Base-by-base conservation (phyloP, 495 filamentous ascomycete genomes). In the Xylaria longipes region DNA sequence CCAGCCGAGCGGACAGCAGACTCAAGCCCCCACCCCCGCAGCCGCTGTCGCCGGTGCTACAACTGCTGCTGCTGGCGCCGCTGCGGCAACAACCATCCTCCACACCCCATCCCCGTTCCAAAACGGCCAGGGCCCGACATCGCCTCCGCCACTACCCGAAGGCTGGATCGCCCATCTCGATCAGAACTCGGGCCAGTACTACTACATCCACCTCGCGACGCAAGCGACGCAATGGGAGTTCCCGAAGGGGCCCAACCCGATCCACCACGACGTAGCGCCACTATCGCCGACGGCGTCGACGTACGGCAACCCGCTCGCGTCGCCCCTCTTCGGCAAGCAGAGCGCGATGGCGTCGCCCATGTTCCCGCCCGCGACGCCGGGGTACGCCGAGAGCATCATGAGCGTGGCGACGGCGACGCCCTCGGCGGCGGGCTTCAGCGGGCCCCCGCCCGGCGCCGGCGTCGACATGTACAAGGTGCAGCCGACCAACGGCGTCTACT, bases 201-300 rank as follows among this genome's bases (percentile, higher is more conserved):
- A 99, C 78, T 99, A 99, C 78, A 99, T 99, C 72, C 97, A 99
- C 79, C 87, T 99, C 22, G 91, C 96, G 12, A 95, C 96, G 0
- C 96, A 98, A 77, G 93, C 94, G 4, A 99, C 96, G 15, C 96
- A 99, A 79, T 99, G 96, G 96, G 96, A 99, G 74, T 97, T 97
- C 76, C 96, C 96, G 27, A 97, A 97, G 81, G 93, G 93, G 0
- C 93, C 94, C 6, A 95, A 92, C 6, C 93, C 94, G 6, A 80
- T 97, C 70, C 91, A 92, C 75, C 86, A 97, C 69, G 92, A 94
- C 62, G 84, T 91, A 39, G 85, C 86, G 20, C 95, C 94, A 5
- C 78, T 97, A 72, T 97, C 94, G 35, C 94, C 95, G 5, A 90
- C 92, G 0, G 86, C 87, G 2, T 93, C 92, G 68, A 92, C 93